Evolutionary conservation across 306 rosid species (phyloP).

Genomic region (Lagenaria siceraria): DNA sequence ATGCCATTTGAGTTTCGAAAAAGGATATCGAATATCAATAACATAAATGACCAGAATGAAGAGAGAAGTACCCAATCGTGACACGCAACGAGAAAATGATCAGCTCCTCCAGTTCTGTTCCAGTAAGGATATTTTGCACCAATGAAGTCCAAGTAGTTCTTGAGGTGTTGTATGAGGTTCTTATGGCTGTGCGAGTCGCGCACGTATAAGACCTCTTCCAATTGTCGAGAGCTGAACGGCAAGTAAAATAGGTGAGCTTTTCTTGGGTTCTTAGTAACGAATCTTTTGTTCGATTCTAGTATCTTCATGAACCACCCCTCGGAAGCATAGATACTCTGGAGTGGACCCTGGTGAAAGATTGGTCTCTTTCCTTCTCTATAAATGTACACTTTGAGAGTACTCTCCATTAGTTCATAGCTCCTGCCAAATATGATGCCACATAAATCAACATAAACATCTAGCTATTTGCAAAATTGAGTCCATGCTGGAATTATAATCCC

Average conservation of each 20-base stretch:
- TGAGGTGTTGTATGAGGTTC: conserved; percentile 56
- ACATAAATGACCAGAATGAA: conserved; percentile 2
- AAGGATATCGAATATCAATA: not conserved
- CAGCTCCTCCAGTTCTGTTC: conserved; percentile 84
- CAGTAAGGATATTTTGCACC: conserved; percentile 62
- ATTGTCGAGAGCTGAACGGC: conserved; percentile 81
- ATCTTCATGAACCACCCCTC: conserved; percentile 97
- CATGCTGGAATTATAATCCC: not conserved
- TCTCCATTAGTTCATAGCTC: conserved; percentile 92
- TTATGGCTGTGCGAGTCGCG: conserved; percentile 51
- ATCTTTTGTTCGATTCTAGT: conserved; percentile 55
- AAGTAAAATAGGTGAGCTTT: conserved; percentile 86
- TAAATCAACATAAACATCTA: not conserved
- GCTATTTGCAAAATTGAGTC: not conserved
- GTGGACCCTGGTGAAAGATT: conserved; percentile 60
- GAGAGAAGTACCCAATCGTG: conserved; percentile 84
- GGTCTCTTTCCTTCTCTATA: conserved; percentile 74
- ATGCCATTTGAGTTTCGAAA: not conserved
- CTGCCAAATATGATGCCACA: conserved; percentile 20
- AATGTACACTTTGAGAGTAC: conserved; percentile 59
- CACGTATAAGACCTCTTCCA: conserved; percentile 58
- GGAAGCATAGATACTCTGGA: conserved; percentile 84
- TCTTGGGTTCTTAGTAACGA: conserved; percentile 45
- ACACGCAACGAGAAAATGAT: conserved; percentile 94
- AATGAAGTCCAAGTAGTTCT: conserved; percentile 40